Evolutionary conservation across 306 rosid species (phyloP).

Genomic region (Neltuma alba): DNA sequence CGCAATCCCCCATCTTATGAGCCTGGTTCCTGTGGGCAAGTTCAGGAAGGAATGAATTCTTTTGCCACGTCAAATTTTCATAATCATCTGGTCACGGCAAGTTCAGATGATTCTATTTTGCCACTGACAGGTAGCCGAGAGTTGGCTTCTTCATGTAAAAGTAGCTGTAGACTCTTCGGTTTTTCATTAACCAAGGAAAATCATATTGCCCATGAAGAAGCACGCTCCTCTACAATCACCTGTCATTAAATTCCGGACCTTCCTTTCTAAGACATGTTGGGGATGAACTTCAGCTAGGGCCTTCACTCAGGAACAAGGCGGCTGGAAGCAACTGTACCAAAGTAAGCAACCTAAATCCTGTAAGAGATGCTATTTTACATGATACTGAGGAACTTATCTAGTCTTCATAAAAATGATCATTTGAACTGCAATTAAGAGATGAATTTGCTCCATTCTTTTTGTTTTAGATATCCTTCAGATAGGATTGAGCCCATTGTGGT

Average conservation of each 20-base stretch:
- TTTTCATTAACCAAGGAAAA: conserved; percentile 77
- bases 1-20: conserved; percentile 36
- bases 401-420: conserved; percentile 7
- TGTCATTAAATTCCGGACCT: conserved; percentile 56
- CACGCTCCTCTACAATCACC: conserved; percentile 44
- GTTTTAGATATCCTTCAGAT: background rate
- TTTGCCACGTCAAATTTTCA: conserved; percentile 23
- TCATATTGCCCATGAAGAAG: conserved; percentile 46
- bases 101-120: conserved; percentile 36
- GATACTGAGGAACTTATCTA: conserved; percentile 4
- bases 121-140: conserved; percentile 50
- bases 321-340: conserved; percentile 64
- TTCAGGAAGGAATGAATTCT: conserved; percentile 38
- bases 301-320: conserved; percentile 53
- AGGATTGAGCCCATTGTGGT: background rate
- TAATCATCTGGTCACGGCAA: conserved; percentile 37
- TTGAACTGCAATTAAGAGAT: conserved; percentile 35
- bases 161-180: conserved; percentile 91
- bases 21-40: conserved; percentile 34
- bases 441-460: background rate
- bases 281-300: conserved; percentile 56
- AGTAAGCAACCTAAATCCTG: conserved; percentile 53
- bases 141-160: conserved; percentile 60
- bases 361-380: conserved; percentile 36
- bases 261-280: conserved; percentile 56